phyloP scores from a whole-genome alignment of 2,329 filamentous ascomycete genomes.

The Thielaviopsis punctulata region DNA sequence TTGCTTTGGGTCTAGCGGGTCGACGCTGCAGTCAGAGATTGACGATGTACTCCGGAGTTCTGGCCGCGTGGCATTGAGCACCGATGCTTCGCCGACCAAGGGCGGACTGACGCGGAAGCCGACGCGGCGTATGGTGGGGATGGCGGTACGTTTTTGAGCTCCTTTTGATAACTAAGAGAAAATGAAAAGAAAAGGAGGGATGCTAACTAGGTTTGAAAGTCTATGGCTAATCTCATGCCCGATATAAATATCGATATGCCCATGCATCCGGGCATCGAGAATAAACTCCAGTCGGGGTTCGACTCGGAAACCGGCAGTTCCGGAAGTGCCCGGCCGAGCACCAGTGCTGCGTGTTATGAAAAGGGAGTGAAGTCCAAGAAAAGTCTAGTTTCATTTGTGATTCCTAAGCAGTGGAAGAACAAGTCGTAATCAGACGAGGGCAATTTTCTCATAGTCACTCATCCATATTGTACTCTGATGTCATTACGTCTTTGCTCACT shows the following conservation, averaged over 20 bases:
- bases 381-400: conserved; percentile 30
- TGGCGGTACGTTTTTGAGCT: not conserved
- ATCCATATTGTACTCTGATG: too few species aligned
- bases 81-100: not conserved
- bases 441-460: not conserved
- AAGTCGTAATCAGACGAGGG: not conserved
- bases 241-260: not conserved
- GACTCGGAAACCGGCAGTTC: not conserved
- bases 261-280: not conserved
- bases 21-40: conserved; percentile 51
- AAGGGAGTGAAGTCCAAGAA: conserved; percentile 24
- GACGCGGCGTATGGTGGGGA: not conserved
- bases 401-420: conserved; percentile 16
- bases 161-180: not conserved
- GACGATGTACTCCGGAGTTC: conserved; percentile 30
- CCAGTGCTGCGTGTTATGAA: conserved; percentile 5
- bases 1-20: conserved; percentile 52
- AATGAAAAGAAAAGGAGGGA: not conserved
- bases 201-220: not conserved
- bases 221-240: not conserved
- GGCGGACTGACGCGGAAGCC: not conserved
- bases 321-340: not conserved
- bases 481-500: too few species aligned
- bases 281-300: not conserved
- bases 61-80: conserved; percentile 13